Percentiles rank a stretch among this genome's conserved stretches.
Evolutionary conservation across 208 protist genomes (phyloP).

Genomic region (Acanthamoeba lenticulata): DNA sequence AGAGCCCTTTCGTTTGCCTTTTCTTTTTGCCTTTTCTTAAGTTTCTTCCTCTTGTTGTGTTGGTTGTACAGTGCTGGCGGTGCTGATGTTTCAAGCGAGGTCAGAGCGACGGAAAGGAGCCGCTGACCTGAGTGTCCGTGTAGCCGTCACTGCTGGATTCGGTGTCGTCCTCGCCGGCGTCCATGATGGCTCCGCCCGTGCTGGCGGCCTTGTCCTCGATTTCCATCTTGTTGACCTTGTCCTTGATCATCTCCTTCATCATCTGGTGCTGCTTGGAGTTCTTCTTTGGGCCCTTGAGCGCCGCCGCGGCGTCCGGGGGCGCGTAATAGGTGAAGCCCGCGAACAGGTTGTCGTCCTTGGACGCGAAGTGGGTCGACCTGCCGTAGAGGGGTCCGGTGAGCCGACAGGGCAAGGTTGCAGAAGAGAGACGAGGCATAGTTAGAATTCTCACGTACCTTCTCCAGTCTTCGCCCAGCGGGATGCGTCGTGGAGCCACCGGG

Average conservation of each 20-base stretch:
- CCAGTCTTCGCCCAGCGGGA: background rate
- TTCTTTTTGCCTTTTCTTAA: too few relatives aligned
- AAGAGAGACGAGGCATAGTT: background rate
- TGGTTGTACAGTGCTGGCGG: too few relatives aligned
- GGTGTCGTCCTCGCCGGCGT: background rate
- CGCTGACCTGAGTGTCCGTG: too few relatives aligned
- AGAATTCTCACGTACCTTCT: background rate
- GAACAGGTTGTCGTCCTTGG: slow-evolving; percentile 29
- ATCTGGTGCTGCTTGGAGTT: slow-evolving; percentile 19
- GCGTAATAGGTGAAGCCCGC: slow-evolving; percentile 38
- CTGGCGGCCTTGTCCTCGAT: background rate
- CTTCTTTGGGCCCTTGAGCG: background rate
- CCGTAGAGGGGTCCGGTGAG: background rate
- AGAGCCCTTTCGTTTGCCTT: too few relatives aligned
- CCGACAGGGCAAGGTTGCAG: background rate
- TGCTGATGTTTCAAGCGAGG: too few relatives aligned
- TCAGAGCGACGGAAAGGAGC: too few relatives aligned
- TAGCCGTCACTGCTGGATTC: background rate
- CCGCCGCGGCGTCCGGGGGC: background rate
- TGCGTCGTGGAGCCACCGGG: background rate
- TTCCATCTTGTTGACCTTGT: slow-evolving; percentile 32
- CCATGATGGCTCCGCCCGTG: background rate
- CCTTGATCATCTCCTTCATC: slow-evolving; percentile 34
- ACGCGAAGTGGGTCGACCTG: slow-evolving; percentile 34
- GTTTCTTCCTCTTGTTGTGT: too few relatives aligned